These are phyloP conservation scores for Somion occarium DNA, from an alignment of 1,284 basidiomycete genomes.

Conservation along the genomic window DNA sequence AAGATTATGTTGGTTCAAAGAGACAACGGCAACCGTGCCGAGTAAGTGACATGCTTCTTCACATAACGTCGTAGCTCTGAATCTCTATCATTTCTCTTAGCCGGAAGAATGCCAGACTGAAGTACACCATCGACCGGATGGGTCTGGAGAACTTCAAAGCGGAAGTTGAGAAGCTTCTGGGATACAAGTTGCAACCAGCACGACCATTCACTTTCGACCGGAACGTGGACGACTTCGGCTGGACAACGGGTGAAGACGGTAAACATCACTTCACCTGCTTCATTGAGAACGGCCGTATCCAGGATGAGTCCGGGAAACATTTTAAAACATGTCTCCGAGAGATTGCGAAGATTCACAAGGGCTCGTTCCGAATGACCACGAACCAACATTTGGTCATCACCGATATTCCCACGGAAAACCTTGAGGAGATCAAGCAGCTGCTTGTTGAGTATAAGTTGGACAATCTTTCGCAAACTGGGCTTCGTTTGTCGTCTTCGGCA, in stretches of 20 bases:
- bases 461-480: constrained; percentile 76
- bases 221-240: constrained; percentile 95
- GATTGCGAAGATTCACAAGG: constrained; percentile 93
- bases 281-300: constrained; percentile 96
- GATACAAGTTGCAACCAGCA: constrained; percentile 72
- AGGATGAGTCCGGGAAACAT: constrained; percentile 85
- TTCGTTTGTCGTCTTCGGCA: constrained; percentile 85
- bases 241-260: constrained; percentile 86
- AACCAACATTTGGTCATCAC: constrained; percentile 95
- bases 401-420: constrained; percentile 72
- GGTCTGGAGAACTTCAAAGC: constrained; percentile 82
- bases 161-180: constrained; percentile 88
- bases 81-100: constrained; percentile 17
- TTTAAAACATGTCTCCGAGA: constrained; percentile 94
- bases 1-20: constrained; percentile 92
- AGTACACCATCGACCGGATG: constrained; percentile 97
- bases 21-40: constrained; percentile 92
- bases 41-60: constrained; percentile 45
- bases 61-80: constrained; percentile 10
- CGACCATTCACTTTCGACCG: constrained; percentile 81
- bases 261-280: constrained; percentile 92
- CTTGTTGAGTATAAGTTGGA: constrained; percentile 90
- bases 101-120: constrained; percentile 78
- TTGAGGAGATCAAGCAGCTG: constrained; percentile 76
- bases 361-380: constrained; percentile 86